Evolutionary conservation across 2,329 filamentous ascomycete genomes (phyloP), one percentile per base, ranked within the genome.

Genomic region (Colletotrichum gloeosporioides): DNA sequence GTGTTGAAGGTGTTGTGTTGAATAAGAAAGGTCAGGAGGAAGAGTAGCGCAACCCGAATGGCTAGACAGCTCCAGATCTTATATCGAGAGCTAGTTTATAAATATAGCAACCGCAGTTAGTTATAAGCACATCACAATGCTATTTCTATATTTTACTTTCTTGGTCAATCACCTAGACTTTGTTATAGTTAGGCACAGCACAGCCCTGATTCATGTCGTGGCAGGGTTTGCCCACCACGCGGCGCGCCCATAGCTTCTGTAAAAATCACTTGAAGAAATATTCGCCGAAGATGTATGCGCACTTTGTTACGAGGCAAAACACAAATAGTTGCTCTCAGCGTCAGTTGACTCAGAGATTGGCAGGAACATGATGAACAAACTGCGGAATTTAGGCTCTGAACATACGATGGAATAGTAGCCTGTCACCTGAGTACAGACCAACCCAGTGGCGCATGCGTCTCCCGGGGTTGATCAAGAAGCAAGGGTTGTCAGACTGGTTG

Each of bases 51-150:
- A 53, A 13, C 10, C 22, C 2, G 0, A 0, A 13, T 1, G 3
- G n/a, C 2, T 0, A 13, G 44, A 53, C 1, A 53, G 0, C 2
- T 22, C n/a, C 2, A 1, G 6, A 4, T 7, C n/a, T 53, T 53
- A 22, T 53, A 22, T 22, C 12, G 1, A 22, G n/a, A 53, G n/a
- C n/a, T 8, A n/a, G 6, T 4, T 53, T 22, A 3, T 53, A 53
- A 53, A 53, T 53, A 53, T 53, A 53, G 44, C 44, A 22, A 13
- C 4, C n/a, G 4, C 2, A 53, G n/a, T 53, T 13, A 13, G n/a
- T 22, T 53, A n/a, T 4, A 22, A 53, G 44, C 10, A 22, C 10
- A 22, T 13, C 44, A 0, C n/a, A 22, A 53, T 53, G 0, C n/a
- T 13, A 22, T 22, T 53, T 53, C 44, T 53, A 4, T 53, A 22